Evolutionary conservation across 2,329 filamentous ascomycete species (phyloP), one percentile per base, ranked within the genome.

Genomic region (Colletotrichum spinosum): DNA sequence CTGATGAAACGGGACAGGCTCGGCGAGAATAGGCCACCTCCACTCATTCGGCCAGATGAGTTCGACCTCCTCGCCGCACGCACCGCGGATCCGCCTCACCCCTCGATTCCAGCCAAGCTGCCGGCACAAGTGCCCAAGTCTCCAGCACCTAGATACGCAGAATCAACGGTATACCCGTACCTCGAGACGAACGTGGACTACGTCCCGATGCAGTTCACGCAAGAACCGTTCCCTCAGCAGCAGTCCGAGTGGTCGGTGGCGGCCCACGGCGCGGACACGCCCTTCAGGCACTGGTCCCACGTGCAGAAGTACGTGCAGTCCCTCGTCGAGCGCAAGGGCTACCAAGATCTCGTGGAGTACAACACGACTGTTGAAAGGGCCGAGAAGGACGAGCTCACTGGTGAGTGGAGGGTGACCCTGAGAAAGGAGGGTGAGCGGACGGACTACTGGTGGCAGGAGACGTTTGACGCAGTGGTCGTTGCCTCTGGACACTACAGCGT

Each of bases 101-200:
- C 76, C 2, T 33, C 6, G 2, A 76, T 87, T n/a, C 87, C 87
- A 0, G 55, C 74, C 2, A 67, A 68, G 0, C 73, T 89, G 0
- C 87, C 87, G 2, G 77, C 81, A 0, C 75, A 78, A 53, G 77
- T 79, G 0, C 77, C 81, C 0, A 79, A 77, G 44, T 79, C 82
- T 15, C 63, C 71, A 2, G 79, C 81, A 59, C 80, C 83, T n/a
- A 83, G 86, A 0, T 88, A 84, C 69, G 75, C 79, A 4, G 86
- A 89, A 62, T 87, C 87, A 0, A 85, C 85, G 0, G 80, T 90
- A 12, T 90, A 90, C 68, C 86, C 86, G 0, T 83, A 85, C 10
- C 76, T 90, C 17, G 86, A 91, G 70, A 91, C 88, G 2, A 91
- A 91, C 68, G 84, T 91, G 44, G 83, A 86, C 67, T 78, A 79